Evolutionary conservation across 805 yeast genomes (phyloP).

Genomic region (Hanseniaspora guilliermondii): DNA sequence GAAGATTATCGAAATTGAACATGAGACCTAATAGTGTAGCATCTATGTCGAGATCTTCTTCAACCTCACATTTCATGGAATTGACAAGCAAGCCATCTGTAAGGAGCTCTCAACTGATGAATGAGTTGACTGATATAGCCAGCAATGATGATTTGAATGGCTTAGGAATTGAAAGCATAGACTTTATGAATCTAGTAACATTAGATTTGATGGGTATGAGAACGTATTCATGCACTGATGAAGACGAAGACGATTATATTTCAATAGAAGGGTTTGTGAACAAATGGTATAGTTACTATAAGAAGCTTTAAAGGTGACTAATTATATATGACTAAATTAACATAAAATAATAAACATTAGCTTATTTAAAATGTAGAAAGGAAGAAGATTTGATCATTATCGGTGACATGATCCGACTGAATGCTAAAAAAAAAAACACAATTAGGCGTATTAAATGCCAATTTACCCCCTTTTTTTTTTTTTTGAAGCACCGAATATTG

Average conservation of each 20-base stretch:
- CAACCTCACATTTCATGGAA: background rate
- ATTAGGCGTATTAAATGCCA: no score
- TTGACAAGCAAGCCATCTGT: background rate
- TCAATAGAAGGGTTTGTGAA: constrained; percentile 21
- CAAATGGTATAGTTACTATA: constrained; percentile 27
- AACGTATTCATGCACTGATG: constrained; percentile 4
- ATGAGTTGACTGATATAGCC: background rate
- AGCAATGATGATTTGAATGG: background rate
- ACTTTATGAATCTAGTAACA: constrained; percentile 6
- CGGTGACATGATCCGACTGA: no score
- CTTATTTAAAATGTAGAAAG: no score
- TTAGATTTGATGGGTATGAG: constrained; percentile 9
- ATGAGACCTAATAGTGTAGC: background rate
- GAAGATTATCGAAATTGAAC: background rate
- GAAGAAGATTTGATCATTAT: no score
- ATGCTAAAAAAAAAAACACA: no score
- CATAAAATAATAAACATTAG: no score
- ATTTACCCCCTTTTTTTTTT: no score
- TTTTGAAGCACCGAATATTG: no score
- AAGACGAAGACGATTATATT: constrained; percentile 14
- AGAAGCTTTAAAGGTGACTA: constrained; percentile 20
- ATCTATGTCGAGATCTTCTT: constrained; percentile 11
- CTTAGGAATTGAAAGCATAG: background rate
- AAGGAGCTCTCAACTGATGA: background rate
- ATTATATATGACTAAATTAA: no score